Percentiles rank a stretch among this genome's conserved stretches.
Conservation (phyloP, 768 basidiomycete species). For the Pleurotus ostreatus region DNA sequence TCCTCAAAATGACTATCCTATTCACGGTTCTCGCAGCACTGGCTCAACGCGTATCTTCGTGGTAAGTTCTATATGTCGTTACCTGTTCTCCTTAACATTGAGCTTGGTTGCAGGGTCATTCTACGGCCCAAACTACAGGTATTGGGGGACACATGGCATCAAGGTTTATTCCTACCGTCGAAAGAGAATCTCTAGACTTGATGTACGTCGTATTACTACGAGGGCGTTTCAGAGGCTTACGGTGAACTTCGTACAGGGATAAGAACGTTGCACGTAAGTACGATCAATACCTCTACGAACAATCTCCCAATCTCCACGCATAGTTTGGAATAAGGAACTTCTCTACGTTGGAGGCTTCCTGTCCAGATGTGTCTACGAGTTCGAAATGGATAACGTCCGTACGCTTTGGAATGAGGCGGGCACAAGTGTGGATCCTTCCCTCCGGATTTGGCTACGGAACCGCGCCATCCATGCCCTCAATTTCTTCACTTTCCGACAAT, state of each 20-base stretch:
- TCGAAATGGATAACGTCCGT: conserved; percentile 63
- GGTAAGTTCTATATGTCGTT: conserved; percentile 32
- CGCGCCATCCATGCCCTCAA: conserved; percentile 76
- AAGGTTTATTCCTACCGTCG: conserved; percentile 93
- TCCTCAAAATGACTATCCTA: not conserved
- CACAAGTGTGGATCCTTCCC: conserved; percentile 34
- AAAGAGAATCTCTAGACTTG: conserved; percentile 88
- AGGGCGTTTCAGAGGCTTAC: not conserved
- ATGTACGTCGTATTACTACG: conserved; percentile 46
- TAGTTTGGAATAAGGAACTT: conserved; percentile 90
- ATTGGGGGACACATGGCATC: conserved; percentile 62
- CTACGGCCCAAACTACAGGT: conserved; percentile 91
- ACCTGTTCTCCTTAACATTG: not conserved
- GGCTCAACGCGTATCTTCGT: conserved; percentile 84
- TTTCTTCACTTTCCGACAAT: conserved; percentile 87
- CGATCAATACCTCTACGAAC: conserved; percentile 7
- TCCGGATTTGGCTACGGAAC: conserved; percentile 46
- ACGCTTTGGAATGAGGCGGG: conserved; percentile 54
- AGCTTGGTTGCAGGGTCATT: conserved; percentile 62
- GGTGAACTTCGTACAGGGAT: conserved; percentile 45
- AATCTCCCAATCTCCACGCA: not conserved
- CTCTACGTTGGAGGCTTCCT: conserved; percentile 82
- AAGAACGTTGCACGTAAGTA: conserved; percentile 69
- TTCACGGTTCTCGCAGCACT: conserved; percentile 32
- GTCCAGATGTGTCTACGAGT: conserved; percentile 78